Conservation (phyloP, 306 rosid species). For the Corylus americana region DNA sequence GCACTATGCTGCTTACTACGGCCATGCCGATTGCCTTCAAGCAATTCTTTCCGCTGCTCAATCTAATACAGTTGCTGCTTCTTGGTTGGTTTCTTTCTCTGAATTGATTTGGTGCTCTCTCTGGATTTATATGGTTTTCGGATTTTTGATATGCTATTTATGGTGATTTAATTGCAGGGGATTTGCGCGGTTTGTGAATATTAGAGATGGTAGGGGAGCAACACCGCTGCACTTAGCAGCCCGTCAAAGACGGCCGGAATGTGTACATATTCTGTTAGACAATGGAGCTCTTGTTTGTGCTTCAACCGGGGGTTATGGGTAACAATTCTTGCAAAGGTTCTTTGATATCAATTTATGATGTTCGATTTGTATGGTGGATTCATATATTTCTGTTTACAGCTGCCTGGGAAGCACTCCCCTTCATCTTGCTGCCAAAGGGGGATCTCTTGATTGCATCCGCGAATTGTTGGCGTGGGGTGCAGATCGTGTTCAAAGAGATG, state of each 20-base stretch:
- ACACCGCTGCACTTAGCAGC: constrained; percentile 96
- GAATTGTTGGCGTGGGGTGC: constrained; percentile 96
- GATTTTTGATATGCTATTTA: constrained; percentile 16
- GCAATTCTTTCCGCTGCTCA: constrained; percentile 82
- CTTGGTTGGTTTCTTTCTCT: constrained; percentile 62
- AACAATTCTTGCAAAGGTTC: constrained; percentile 14
- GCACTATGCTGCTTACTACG: constrained; percentile 92
- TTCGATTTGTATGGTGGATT: constrained; percentile 26
- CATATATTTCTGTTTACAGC: constrained; percentile 50
- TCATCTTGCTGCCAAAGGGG: constrained; percentile 97
- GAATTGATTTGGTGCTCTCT: background rate
- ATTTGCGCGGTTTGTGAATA: constrained; percentile 86
- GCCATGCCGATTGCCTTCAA: constrained; percentile 80
- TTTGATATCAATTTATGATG: background rate
- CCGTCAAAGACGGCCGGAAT: constrained; percentile 77
- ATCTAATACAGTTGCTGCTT: constrained; percentile 84
- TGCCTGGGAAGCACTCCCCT: constrained; percentile 93
- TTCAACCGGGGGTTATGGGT: constrained; percentile 89
- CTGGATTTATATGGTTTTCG: background rate
- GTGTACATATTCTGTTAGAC: constrained; percentile 74
- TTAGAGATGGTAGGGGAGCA: constrained; percentile 87
- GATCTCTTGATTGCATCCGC: constrained; percentile 86
- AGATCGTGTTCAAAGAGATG: constrained; percentile 90
- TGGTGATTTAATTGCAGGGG: constrained; percentile 59
- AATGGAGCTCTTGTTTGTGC: constrained; percentile 94